Conservation (phyloP, 768 basidiomycete species). For the Clitopilus passeckerianus region DNA sequence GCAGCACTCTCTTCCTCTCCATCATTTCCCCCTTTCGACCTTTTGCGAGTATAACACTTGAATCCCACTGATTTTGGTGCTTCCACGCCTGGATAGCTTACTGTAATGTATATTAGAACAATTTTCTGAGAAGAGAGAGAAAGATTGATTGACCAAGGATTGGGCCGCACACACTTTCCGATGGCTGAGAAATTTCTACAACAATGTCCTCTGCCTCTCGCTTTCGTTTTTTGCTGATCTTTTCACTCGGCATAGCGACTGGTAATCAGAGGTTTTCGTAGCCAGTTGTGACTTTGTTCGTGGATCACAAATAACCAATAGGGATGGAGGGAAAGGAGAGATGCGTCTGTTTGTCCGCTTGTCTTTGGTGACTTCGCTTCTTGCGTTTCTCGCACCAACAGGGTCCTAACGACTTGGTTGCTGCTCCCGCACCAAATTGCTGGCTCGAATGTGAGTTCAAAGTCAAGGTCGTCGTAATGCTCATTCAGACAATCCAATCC, state of each 20-base stretch:
- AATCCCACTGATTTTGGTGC: constrained; percentile 58
- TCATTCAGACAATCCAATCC: background rate
- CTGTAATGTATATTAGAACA: constrained; percentile 23
- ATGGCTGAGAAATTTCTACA: background rate
- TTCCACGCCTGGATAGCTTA: constrained; percentile 60
- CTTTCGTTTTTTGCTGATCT: background rate
- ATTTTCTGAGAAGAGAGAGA: background rate
- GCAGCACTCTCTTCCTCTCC: constrained; percentile 14
- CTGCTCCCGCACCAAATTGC: background rate
- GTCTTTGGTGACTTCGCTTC: background rate
- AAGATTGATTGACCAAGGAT: constrained; percentile 25
- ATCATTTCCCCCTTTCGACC: constrained; percentile 16
- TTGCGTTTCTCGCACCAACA: background rate
- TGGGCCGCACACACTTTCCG: constrained; percentile 24
- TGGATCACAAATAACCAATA: background rate
- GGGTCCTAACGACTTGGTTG: background rate
- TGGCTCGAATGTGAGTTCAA: background rate
- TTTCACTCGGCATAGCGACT: background rate
- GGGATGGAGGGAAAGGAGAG: background rate
- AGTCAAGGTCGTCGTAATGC: background rate
- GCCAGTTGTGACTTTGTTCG: background rate
- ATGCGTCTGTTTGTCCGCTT: background rate
- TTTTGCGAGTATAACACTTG: constrained; percentile 50
- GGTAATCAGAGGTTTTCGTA: background rate
- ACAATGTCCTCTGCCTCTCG: background rate